Evolutionary conservation across 805 yeast species (phyloP).

Genomic region (Vanderwaltozyma verrucispora): DNA sequence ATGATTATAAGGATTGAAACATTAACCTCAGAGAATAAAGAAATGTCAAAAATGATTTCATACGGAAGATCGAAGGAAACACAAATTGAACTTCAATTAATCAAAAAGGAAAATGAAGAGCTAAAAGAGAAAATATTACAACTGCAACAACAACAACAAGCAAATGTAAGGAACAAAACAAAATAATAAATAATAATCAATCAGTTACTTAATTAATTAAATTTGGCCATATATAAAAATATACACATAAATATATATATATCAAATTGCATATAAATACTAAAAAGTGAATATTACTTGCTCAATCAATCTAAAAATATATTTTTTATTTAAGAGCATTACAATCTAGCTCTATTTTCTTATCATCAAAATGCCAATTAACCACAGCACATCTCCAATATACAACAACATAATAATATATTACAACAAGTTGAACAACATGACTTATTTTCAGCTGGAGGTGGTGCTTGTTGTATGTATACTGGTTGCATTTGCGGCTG

Average conservation of each 20-base stretch:
- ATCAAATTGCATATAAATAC: too few species aligned
- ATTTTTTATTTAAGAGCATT: too few species aligned
- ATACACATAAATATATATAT: too few species aligned
- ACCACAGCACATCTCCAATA: slow-evolving; percentile 18
- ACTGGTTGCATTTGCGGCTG: too few species aligned
- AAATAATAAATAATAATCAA: too few species aligned
- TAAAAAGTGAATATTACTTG: too few species aligned
- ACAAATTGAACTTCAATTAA: slow-evolving; percentile 54
- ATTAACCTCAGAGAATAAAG: slow-evolving; percentile 59
- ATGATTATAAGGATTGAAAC: slow-evolving; percentile 50
- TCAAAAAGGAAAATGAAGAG: slow-evolving; percentile 41
- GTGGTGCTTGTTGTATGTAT: slow-evolving; percentile 19
- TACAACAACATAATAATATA: slow-evolving; percentile 19
- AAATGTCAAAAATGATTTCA: slow-evolving; percentile 57
- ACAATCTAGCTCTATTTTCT: too few species aligned
- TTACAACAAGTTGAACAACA: slow-evolving; percentile 20
- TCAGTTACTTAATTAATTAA: too few species aligned
- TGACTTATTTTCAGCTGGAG: slow-evolving; percentile 5
- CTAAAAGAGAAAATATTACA: slow-evolving; percentile 26
- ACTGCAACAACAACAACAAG: slow-evolving; percentile 1
- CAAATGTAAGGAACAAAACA: too few species aligned
- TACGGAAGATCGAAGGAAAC: slow-evolving; percentile 68
- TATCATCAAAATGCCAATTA: too few species aligned
- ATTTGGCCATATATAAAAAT: too few species aligned
- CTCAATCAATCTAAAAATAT: too few species aligned